Base-by-base conservation (phyloP, 2,329 filamentous ascomycete species). In the Parastagonospora nodorum region DNA sequence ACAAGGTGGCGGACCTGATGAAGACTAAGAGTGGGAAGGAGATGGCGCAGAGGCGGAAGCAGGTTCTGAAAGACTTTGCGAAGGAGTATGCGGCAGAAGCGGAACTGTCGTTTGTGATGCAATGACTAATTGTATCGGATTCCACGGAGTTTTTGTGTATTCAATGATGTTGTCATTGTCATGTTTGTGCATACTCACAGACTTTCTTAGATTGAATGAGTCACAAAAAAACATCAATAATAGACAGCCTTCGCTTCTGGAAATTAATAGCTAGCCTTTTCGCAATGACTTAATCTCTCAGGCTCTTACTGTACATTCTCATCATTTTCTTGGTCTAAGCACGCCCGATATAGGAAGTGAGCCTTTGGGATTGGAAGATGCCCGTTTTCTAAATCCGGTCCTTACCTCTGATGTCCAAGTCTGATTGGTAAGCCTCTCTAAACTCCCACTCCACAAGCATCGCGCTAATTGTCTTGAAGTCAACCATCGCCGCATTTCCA, bases 1-100 rank as follows among this genome's bases (percentile, higher is more conserved):
- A 58, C 15, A 71, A 63, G 40, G 35, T 75, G 30, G 55, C 54
- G 37, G 57, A 43, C 1, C 68, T 74, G 68, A 74, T 75, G 72
- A 74, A 74, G 62, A 74, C 71, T 10, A 24, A 36, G 8, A 47
- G 50, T 19, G 71, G 71, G 1, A 63, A 35, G 19, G 42, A 51
- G 19, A 53, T 66, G 58, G 63, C 61, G 5, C 40, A 42, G 19
- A 40, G 42, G 27, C 57, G 61, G 15, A 60, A 53, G 10, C 39
- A 42, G 1, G 48, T 64, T 7, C 8, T 66, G n/a, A 41, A 46
- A 41, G 44, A 48, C 0, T 66, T 66, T 43, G 60, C 49, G 2
- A 45, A 27, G 11, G 51, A 63, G 19, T 66, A 59, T 53, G 39
- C 47, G 27, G 45, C 50, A 14, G 60, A 60, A 19, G 45, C 36